phyloP scores from a whole-genome alignment of 495 filamentous ascomycete genomes.

The Chaetomium cochliodes region DNA sequence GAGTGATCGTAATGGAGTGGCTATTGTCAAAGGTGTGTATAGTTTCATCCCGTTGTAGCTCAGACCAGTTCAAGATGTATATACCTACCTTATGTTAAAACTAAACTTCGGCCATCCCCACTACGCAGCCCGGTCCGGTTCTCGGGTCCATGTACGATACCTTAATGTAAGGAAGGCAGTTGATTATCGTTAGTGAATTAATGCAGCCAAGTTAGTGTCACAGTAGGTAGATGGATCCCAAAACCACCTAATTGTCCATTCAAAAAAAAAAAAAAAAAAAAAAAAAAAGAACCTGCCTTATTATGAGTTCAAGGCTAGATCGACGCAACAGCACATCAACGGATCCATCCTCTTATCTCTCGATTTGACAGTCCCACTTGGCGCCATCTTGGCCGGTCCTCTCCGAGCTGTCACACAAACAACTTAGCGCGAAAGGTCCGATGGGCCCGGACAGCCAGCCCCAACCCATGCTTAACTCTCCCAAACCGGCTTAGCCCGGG shows the following conservation, averaged over 20 bases:
- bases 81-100: too few species aligned
- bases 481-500: conserved; percentile 25
- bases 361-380: background rate
- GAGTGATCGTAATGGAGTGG: background rate
- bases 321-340: background rate
- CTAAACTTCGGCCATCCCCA: background rate
- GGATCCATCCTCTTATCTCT: background rate
- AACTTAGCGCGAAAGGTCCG: conserved; percentile 23
- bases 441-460: conserved; percentile 13
- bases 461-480: conserved; percentile 15
- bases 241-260: background rate
- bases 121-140: background rate
- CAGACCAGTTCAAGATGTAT: background rate
- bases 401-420: conserved; percentile 14
- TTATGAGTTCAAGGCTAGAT: background rate
- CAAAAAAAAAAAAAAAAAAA: too few species aligned
- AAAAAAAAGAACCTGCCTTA: too few species aligned
- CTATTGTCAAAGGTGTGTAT: background rate
- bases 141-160: background rate
- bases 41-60: background rate
- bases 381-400: background rate
- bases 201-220: background rate
- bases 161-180: too few species aligned
- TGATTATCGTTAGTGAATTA: too few species aligned
- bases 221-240: background rate